Conservation (phyloP, 148 eudicot species). For the Limonium bicolor region DNA sequence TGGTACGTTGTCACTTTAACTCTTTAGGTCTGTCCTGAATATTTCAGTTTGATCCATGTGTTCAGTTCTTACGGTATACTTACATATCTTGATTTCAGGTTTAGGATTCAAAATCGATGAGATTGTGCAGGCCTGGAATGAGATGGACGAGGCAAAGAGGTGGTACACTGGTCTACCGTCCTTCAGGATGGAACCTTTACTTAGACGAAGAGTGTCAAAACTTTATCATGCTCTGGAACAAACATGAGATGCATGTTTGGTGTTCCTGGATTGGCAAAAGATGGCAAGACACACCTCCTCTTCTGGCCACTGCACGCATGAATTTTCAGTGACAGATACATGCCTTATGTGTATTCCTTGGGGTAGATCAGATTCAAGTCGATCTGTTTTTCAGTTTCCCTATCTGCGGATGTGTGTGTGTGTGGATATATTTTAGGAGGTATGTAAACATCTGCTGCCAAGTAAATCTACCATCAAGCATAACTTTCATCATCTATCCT, state of each 20-base stretch:
- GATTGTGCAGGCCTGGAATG: conserved; percentile 98
- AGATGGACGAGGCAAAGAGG: conserved; percentile 86
- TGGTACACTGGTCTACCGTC: conserved; percentile 60
- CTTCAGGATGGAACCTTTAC: conserved; percentile 68
- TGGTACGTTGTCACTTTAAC: conserved; percentile 21
- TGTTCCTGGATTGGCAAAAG: too few relatives aligned
- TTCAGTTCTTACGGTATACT: not conserved
- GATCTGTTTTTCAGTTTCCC: too few relatives aligned
- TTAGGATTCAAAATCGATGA: conserved; percentile 88
- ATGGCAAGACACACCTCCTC: not conserved
- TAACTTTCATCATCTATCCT: too few relatives aligned
- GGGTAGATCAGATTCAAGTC: not conserved
- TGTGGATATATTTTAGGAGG: too few relatives aligned
- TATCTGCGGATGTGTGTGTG: too few relatives aligned
- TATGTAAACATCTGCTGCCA: too few relatives aligned
- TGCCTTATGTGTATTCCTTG: not conserved
- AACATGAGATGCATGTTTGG: conserved; percentile 20
- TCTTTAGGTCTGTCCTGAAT: not conserved
- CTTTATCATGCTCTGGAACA: conserved; percentile 66
- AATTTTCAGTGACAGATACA: not conserved
- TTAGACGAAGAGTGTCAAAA: conserved; percentile 67
- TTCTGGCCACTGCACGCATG: not conserved
- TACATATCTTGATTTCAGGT: conserved; percentile 28
- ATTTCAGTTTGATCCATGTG: too few relatives aligned
- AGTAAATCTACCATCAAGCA: too few relatives aligned